A percentile compares a stretch with the other conserved stretches of the same genome.
These are phyloP conservation scores for Venturia carpophila DNA, from an alignment of 2,329 filamentous ascomycete genomes.

Conservation along the genomic window DNA sequence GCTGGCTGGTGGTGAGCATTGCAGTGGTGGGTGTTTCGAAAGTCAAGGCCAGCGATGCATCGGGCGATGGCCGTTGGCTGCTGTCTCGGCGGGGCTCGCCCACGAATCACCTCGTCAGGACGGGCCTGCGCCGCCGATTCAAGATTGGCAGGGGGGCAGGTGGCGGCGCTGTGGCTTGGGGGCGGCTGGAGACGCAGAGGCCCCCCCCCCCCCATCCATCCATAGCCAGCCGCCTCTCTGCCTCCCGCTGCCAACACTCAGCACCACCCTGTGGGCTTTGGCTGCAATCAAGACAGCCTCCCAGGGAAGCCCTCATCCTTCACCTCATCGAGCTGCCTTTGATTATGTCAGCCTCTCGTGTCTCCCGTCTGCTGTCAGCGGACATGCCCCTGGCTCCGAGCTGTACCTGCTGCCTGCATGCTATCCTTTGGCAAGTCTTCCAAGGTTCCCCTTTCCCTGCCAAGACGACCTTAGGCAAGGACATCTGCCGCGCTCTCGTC, in stretches of 20 bases:
- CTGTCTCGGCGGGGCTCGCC: background rate
- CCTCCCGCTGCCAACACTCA: no score
- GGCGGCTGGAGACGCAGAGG: background rate
- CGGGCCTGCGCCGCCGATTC: background rate
- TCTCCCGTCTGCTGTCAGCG: no score
- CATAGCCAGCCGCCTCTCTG: no score
- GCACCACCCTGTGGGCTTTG: no score
- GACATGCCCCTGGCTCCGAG: background rate
- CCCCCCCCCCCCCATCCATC: no score
- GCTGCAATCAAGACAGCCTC: background rate
- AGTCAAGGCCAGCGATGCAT: background rate
- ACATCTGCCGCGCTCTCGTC: background rate
- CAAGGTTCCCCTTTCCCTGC: background rate
- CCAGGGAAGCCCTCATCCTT: background rate
- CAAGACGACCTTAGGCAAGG: background rate
- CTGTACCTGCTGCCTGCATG: background rate
- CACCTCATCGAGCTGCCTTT: background rate
- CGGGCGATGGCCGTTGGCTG: background rate
- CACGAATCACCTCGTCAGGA: background rate
- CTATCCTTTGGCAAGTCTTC: background rate
- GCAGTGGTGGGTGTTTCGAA: slow-evolving; percentile 4
- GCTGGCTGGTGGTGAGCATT: no score
- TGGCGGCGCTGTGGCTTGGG: background rate
- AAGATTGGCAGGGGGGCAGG: background rate
- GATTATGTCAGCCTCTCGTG: background rate